Evolutionary conservation across 495 filamentous ascomycete genomes (phyloP), one percentile per base, ranked within the genome.

Genomic region (Penicillium arizonense): DNA sequence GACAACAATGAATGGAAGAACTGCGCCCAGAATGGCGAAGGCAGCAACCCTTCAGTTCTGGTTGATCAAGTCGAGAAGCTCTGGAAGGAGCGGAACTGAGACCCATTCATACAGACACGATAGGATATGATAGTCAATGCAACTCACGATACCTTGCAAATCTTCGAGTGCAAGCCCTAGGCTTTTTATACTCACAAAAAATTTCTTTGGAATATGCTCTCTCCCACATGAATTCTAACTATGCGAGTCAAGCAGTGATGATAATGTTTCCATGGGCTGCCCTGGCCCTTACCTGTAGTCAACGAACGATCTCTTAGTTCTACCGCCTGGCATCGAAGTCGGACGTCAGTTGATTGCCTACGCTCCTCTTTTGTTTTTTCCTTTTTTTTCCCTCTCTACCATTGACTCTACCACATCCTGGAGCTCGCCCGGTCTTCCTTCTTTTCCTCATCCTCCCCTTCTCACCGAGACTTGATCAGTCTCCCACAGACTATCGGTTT

Each of bases 1-100:
- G 94, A 98, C 69, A 80, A 73, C 34, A 89, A 86, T 3, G 59
- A 83, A 58, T 97, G 91, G 91, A 87, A 78, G 45, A 82, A 92
- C 42, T 98, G 94, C 65, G 79, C 80, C 2, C 49, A 68, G 44
- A 54, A 63, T 32, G 69, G 67, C 4, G 64, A 77, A 34, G 93
- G 91, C 6, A 67, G 82, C 26, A 72, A 81, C 18, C 82, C 88
- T 18, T 80, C 86, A 50, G 86, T 90, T 59, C 75, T 98, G 6
- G 78, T 95, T 33, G 75, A 82, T 48, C 85, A 88, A 68, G 79
- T 98, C 42, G 77, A 89, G 18, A 62, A 58, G 36, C 65, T 75
- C 43, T 76, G 61, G 55, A 52, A 62, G 24, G 63, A 73, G 52
- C 64, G 63, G 45, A 75, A 76, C 35, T 62, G 30, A 58, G 16